phyloP scores from a whole-genome alignment of 768 basidiomycete species.

The Lentinula raphanica region DNA sequence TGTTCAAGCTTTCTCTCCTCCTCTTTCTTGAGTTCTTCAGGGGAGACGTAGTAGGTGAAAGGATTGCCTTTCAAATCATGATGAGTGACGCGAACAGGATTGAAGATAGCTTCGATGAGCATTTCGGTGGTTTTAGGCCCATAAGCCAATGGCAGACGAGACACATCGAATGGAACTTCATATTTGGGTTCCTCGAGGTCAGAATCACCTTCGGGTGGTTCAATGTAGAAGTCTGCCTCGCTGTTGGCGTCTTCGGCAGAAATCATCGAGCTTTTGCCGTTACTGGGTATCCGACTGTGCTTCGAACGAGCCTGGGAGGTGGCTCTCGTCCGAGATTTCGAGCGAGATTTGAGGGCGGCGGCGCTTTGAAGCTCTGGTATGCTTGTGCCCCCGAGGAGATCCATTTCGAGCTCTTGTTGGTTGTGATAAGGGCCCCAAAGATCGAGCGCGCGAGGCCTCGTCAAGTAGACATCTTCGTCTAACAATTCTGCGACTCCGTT shows the following conservation, averaged over 20 bases:
- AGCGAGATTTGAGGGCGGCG: background rate
- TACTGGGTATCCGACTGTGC: background rate
- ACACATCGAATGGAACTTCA: conserved; percentile 6
- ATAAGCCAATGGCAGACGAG: conserved; percentile 41
- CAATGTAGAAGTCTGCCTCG: background rate
- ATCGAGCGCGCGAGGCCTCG: conserved; percentile 47
- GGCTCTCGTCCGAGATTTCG: background rate
- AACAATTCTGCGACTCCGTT: conserved; percentile 62
- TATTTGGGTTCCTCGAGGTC: conserved; percentile 3
- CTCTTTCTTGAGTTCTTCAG: conserved; percentile 1
- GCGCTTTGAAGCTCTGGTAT: conserved; percentile 2
- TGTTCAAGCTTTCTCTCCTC: background rate
- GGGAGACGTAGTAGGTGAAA: conserved; percentile 6
- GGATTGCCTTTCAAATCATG: conserved; percentile 2
- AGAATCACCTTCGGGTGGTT: background rate
- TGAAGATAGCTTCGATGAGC: conserved; percentile 77
- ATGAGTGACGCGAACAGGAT: conserved; percentile 50
- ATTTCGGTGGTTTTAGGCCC: conserved; percentile 64
- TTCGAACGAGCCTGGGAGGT: background rate
- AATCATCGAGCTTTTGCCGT: background rate
- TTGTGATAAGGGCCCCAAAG: conserved; percentile 35
- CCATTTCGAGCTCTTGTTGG: conserved; percentile 32
- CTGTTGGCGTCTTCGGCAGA: background rate
- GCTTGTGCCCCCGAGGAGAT: conserved; percentile 25
- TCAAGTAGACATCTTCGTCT: conserved; percentile 47